Percentiles rank a stretch among this genome's conserved stretches.
Conservation (phyloP, 2,329 filamentous ascomycete genomes). For the Dactylonectria macrodidyma region DNA sequence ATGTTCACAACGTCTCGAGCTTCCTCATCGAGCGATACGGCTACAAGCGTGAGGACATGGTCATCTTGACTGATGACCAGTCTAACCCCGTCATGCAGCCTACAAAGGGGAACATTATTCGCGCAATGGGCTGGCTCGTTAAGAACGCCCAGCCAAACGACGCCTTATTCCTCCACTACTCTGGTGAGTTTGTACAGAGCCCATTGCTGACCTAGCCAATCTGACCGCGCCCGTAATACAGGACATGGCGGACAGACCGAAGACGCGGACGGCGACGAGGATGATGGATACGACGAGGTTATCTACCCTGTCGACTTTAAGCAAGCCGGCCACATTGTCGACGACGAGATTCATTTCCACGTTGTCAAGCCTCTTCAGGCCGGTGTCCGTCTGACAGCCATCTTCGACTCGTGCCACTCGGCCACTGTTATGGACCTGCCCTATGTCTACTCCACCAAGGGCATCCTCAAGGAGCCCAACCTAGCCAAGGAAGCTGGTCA, state of each 20-base stretch:
- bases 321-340: constrained; percentile 79
- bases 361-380: constrained; percentile 84
- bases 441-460: constrained; percentile 86
- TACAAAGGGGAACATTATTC: constrained; percentile 82
- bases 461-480: constrained; percentile 85
- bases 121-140: constrained; percentile 84
- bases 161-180: constrained; percentile 84
- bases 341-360: constrained; percentile 84
- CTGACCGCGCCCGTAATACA: constrained; percentile 47
- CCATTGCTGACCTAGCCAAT: neutral
- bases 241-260: constrained; percentile 84
- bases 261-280: constrained; percentile 82
- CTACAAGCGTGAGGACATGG: constrained; percentile 86
- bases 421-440: constrained; percentile 84
- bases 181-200: constrained; percentile 60
- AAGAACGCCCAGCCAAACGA: constrained; percentile 81
- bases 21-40: constrained; percentile 78
- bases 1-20: constrained; percentile 81
- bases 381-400: constrained; percentile 87
- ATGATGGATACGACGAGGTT: constrained; percentile 83
- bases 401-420: constrained; percentile 87
- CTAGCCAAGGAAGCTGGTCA: constrained; percentile 84
- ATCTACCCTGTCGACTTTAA: constrained; percentile 85
- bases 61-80: constrained; percentile 83
- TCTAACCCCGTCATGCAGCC: constrained; percentile 78